These are phyloP conservation scores for Lactifluus hygrophoroides DNA, from an alignment of 768 basidiomycete species.

Conservation along the genomic window DNA sequence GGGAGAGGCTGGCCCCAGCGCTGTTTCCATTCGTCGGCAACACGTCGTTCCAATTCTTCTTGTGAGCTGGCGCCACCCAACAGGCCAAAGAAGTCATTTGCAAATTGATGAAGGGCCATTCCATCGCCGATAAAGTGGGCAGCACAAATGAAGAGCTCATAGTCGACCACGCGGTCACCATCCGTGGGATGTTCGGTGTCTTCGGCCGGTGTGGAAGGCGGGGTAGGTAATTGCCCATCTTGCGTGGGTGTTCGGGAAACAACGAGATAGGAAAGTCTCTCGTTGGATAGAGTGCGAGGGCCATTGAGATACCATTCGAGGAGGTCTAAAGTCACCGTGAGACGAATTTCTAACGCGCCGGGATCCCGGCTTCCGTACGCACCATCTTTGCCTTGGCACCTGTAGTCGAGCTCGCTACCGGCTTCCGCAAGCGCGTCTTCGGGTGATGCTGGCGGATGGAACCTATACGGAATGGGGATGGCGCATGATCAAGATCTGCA, in stretches of 20 bases:
- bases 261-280: constrained; percentile 58
- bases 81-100: constrained; percentile 69
- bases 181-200: constrained; percentile 17
- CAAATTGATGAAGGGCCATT: constrained; percentile 76
- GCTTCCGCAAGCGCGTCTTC: constrained; percentile 42
- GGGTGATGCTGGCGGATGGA: constrained; percentile 34
- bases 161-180: constrained; percentile 27
- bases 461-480: constrained; percentile 19
- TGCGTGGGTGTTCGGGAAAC: constrained; percentile 30
- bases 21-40: constrained; percentile 29
- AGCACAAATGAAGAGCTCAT: constrained; percentile 63
- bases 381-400: constrained; percentile 48
- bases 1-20: constrained; percentile 23
- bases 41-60: constrained; percentile 26
- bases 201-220: constrained; percentile 24
- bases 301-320: constrained; percentile 72
- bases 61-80: constrained; percentile 34
- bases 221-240: constrained; percentile 24
- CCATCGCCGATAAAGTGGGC: constrained; percentile 83
- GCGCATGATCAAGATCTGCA: background rate
- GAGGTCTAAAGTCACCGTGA: constrained; percentile 34
- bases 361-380: constrained; percentile 16
- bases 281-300: constrained; percentile 58
- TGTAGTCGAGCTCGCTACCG: constrained; percentile 40
- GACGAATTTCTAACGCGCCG: background rate